Base-by-base conservation (phyloP, 1,284 basidiomycete species). In the Hypsizygus ulmarius region DNA sequence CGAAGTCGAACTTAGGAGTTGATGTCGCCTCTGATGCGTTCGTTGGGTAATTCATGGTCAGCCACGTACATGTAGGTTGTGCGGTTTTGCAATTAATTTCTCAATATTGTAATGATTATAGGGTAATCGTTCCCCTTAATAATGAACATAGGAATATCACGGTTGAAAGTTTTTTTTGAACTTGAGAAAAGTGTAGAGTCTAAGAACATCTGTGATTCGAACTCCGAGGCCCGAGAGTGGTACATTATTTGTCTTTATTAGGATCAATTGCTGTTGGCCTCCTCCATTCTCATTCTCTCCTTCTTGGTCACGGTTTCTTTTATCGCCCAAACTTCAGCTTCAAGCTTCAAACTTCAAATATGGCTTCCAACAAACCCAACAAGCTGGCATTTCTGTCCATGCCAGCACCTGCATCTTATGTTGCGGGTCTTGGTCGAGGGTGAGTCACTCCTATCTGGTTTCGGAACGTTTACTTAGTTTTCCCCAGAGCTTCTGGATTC, bases 361-460 rank as follows among this genome's bases (percentile, higher is more conserved):
- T 69, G 68, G 65, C 71, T 38, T 64, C 66, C n/a, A 68, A 67
- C 39, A 84, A 84, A 60, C 70, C 79, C 9, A 90, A 90, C 63
- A 89, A 89, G 66, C 70, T 91, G 60, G 87, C 88, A 0, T 91
- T 91, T 61, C 59, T 91, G 63, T 88, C 86, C 1, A 89, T 90
- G 86, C 84, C 89, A 11, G 93, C 93, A 7, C 93, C 93, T 46
- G 89, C 93, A 2, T 92, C 90, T 1, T 97, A 96, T 68, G 94
- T 97, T 41, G 94, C 94, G 58, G 93, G 94, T 87, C 84, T 97
- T 34, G 93, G 94, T 72, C 83, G 93, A 77, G 94, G 93, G 90
- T 91, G 55, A 55, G 84, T 65, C 3, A 33, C 10, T 5, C 48
- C 2, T 49, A 19, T 28, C 11, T 14, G 18, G 16, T 42, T 27